Percentiles rank a stretch among this genome's conserved stretches.
Conservation (phyloP, 2,329 filamentous ascomycete species). For the Penicillium sp. region DNA sequence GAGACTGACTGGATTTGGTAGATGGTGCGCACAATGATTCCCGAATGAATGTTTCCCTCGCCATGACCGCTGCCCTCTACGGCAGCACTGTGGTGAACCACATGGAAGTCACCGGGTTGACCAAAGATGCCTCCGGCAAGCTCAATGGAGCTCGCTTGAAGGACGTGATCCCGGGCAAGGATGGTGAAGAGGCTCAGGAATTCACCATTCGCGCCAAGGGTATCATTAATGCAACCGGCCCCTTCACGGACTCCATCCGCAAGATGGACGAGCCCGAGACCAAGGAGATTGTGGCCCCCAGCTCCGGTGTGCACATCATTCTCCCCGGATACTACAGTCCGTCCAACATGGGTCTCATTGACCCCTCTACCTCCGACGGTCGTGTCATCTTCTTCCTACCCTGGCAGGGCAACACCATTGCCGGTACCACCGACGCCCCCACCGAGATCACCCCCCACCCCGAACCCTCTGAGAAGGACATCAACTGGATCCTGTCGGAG, state of each 20-base stretch:
- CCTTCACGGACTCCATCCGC: conserved; percentile 81
- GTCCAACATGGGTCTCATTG: conserved; percentile 82
- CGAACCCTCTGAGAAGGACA: conserved; percentile 77
- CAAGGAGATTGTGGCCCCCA: conserved; percentile 79
- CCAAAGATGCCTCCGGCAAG: conserved; percentile 71
- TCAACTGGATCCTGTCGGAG: conserved; percentile 84
- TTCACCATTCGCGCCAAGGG: conserved; percentile 76
- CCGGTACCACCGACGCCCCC: conserved; percentile 81
- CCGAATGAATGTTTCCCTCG: conserved; percentile 85
- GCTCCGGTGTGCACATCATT: conserved; percentile 82
- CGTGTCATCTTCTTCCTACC: conserved; percentile 91
- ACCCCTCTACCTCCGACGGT: conserved; percentile 82
- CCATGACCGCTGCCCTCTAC: conserved; percentile 86
- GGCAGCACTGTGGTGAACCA: conserved; percentile 82
- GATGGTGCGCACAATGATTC: conserved; percentile 92
- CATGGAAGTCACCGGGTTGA: conserved; percentile 73
- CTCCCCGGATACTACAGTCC: conserved; percentile 86
- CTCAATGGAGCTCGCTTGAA: conserved; percentile 73
- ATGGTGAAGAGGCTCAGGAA: conserved; percentile 63
- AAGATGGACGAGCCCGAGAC: conserved; percentile 76
- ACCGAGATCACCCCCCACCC: conserved; percentile 72
- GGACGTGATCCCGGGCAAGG: conserved; percentile 66
- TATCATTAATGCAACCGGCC: conserved; percentile 85
- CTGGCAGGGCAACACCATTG: conserved; percentile 91
- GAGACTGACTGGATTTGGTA: conserved; percentile 26